Evolutionary conservation across 371 early-diverging fungal species (phyloP).

Genomic region (Dichotomocladium elegans): DNA sequence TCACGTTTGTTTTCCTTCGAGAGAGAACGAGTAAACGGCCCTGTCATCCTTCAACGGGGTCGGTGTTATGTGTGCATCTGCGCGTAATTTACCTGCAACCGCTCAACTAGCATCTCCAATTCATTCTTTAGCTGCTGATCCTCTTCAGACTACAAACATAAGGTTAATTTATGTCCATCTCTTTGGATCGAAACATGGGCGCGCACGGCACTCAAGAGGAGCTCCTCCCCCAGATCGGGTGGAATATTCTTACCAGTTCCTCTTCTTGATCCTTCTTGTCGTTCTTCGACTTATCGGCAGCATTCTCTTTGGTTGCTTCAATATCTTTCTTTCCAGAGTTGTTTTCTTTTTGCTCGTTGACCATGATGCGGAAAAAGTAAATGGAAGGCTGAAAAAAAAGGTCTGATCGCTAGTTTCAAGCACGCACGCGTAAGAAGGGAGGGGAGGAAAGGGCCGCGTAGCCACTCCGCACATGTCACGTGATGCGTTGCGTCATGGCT

Average conservation of each 20-base stretch:
- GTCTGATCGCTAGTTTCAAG: neutral
- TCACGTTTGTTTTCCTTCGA: slow-evolving; percentile 64
- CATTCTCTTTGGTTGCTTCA: slow-evolving; percentile 17
- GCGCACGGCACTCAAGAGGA: neutral
- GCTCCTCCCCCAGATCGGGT: neutral
- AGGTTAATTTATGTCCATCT: too few species aligned
- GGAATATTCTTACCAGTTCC: slow-evolving; percentile 32
- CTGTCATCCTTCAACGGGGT: too few species aligned
- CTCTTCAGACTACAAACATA: slow-evolving; percentile 83
- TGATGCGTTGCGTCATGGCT: too few species aligned
- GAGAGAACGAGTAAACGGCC: too few species aligned
- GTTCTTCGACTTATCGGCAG: slow-evolving; percentile 25
- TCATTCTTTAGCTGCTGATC: slow-evolving; percentile 91
- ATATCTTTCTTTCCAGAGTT: slow-evolving; percentile 4
- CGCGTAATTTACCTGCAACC: slow-evolving; percentile 64
- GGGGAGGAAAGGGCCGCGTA: too few species aligned
- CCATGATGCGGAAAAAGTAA: slow-evolving; percentile 12
- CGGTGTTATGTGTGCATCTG: neutral
- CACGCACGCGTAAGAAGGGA: slow-evolving; percentile 1
- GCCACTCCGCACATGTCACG: too few species aligned
- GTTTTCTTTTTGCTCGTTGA: slow-evolving; percentile 15
- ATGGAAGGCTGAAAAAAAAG: neutral
- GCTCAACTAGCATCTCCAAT: slow-evolving; percentile 90
- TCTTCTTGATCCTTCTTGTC: slow-evolving; percentile 46
- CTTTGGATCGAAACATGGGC: too few species aligned